A percentile compares a stretch with the other conserved stretches of the same genome.
phyloP scores from a whole-genome alignment of 2,329 filamentous ascomycete species.

The Aureobasidium sp. region DNA sequence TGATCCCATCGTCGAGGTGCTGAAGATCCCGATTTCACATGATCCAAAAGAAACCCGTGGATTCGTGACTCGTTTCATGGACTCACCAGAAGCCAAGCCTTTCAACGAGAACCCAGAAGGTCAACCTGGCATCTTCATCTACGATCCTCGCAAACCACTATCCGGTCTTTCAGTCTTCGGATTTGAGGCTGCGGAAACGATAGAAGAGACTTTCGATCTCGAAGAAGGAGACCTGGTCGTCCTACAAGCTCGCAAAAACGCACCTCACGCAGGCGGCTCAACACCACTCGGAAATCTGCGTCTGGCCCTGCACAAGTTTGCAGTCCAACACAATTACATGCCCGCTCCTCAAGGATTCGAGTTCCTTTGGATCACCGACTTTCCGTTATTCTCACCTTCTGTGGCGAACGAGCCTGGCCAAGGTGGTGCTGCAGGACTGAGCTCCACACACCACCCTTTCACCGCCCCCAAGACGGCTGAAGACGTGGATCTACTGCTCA shows the following conservation, averaged over 20 bases:
- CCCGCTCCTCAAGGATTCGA: conserved; percentile 44
- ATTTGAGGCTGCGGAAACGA: conserved; percentile 55
- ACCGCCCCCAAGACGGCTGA: conserved; percentile 67
- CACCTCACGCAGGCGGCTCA: conserved; percentile 61
- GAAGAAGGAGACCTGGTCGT: conserved; percentile 71
- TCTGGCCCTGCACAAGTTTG: conserved; percentile 57
- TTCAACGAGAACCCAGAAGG: conserved; percentile 64
- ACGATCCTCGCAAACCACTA: conserved; percentile 64
- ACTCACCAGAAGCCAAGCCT: conserved; percentile 47
- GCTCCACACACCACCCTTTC: conserved; percentile 90
- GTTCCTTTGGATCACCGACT: conserved; percentile 81
- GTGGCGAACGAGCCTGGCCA: conserved; percentile 63
- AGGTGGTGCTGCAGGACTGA: conserved; percentile 69
- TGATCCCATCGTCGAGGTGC: conserved; percentile 64
- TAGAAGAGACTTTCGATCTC: conserved; percentile 45
- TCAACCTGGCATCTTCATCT: conserved; percentile 70
- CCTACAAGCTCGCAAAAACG: conserved; percentile 65
- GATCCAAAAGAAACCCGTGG: conserved; percentile 45
- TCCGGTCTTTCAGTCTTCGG: conserved; percentile 70
- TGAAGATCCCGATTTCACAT: conserved; percentile 54
- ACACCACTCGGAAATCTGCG: conserved; percentile 64
- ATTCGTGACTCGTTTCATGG: conserved; percentile 64
- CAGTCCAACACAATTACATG: conserved; percentile 55
- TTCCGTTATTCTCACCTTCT: conserved; percentile 79
- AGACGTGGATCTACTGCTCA: conserved; percentile 67